These are phyloP conservation scores for Tylopilus sp. DNA, from an alignment of 1,284 basidiomycete genomes.

Conservation along the genomic window DNA sequence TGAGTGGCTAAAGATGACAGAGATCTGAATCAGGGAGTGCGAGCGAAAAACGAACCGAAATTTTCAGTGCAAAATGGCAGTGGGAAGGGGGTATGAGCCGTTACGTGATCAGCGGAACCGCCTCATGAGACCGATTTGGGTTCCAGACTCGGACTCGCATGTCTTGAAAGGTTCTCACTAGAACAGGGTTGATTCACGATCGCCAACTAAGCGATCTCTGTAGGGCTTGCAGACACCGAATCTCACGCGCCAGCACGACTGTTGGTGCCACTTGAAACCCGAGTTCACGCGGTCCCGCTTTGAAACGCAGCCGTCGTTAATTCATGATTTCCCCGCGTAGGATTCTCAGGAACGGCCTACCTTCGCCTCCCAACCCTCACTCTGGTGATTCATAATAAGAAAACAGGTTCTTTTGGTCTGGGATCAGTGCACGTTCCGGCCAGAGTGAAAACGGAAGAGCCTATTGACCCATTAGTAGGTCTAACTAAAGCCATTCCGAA, in stretches of 20 bases:
- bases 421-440: no score
- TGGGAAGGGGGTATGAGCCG: slow-evolving; percentile 19
- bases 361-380: neutral
- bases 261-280: slow-evolving; percentile 11
- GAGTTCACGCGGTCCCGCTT: slow-evolving; percentile 18
- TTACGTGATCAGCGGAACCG: slow-evolving; percentile 33
- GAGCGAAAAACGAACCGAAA: slow-evolving; percentile 17
- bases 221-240: no score
- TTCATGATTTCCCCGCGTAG: neutral
- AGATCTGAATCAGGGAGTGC: slow-evolving; percentile 20
- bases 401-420: no score
- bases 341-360: slow-evolving; percentile 23
- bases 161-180: neutral
- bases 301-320: neutral
- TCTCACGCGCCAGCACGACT: slow-evolving; percentile 5
- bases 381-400: no score
- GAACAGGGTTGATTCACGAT: neutral
- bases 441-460: no score
- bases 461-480: no score
- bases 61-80: slow-evolving; percentile 20
- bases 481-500: no score
- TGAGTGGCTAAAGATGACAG: slow-evolving; percentile 14
- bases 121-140: slow-evolving; percentile 20
- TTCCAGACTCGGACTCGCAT: neutral
- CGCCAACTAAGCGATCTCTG: neutral